Percentiles rank a stretch among this genome's conserved stretches.
phyloP scores from a whole-genome alignment of 75 land plant species.

The Sequoiadendron giganteum region DNA sequence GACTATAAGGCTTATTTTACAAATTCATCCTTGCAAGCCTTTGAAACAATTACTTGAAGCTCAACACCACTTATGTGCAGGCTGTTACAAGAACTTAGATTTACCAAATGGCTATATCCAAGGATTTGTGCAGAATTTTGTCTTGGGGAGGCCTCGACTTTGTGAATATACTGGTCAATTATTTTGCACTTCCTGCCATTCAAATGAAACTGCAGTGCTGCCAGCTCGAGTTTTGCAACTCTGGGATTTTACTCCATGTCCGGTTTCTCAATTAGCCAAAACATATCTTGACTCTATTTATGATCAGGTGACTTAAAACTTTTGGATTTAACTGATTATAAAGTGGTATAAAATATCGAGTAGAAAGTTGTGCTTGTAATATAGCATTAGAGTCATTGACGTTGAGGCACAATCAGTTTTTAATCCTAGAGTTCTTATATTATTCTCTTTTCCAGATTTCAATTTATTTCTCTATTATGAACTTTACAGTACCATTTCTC shows the following conservation, averaged over 20 bases:
- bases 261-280: conserved; percentile 55
- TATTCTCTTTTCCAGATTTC: neutral
- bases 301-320: conserved; percentile 33
- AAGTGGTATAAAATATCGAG: neutral
- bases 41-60: conserved; percentile 29
- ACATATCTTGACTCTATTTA: conserved; percentile 54
- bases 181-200: conserved; percentile 40
- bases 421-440: neutral
- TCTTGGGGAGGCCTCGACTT: conserved; percentile 30
- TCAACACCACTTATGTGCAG: conserved; percentile 47
- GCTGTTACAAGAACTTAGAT: conserved; percentile 33
- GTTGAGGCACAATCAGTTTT: neutral
- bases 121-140: conserved; percentile 32
- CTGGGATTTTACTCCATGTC: conserved; percentile 46
- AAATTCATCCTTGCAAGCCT: conserved; percentile 28
- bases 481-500: neutral
- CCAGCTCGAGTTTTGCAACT: conserved; percentile 39
- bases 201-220: conserved; percentile 45
- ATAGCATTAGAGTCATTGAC: neutral
- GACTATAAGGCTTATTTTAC: conserved; percentile 36
- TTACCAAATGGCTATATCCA: conserved; percentile 25
- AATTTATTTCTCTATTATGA: neutral
- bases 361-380: neutral
- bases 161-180: conserved; percentile 53
- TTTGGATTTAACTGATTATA: neutral